phyloP scores from a whole-genome alignment of 2,329 filamentous ascomycete species.

The Knufia petricola region DNA sequence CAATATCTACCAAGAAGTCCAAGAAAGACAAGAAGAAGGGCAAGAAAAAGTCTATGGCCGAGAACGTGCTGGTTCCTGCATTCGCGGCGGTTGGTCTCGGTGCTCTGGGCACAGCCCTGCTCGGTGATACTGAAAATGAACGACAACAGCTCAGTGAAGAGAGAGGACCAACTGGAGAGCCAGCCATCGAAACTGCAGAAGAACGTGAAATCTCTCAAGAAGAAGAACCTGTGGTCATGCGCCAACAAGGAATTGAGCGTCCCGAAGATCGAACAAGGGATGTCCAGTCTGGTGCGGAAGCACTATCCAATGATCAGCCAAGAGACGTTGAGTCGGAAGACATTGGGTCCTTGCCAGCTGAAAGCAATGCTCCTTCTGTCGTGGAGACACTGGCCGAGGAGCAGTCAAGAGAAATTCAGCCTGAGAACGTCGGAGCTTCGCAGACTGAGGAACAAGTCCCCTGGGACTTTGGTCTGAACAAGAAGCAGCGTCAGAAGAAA shows the following conservation, averaged over 20 bases:
- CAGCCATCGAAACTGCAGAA: neutral
- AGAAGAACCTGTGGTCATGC: neutral
- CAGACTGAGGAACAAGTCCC: neutral
- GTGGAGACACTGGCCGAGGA: neutral
- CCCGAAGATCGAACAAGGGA: neutral
- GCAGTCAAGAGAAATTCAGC: neutral
- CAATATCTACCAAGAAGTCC: constrained; percentile 23
- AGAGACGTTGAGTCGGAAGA: too few relatives aligned
- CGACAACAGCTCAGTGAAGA: neutral
- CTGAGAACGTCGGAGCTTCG: neutral
- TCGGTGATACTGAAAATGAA: neutral
- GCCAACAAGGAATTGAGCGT: neutral
- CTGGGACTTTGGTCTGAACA: constrained; percentile 9
- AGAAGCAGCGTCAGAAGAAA: constrained; percentile 11
- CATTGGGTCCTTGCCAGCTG: too few relatives aligned
- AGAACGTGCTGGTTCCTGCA: constrained; percentile 8
- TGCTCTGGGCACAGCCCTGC: neutral
- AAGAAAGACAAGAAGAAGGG: constrained; percentile 20
- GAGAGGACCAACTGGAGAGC: neutral
- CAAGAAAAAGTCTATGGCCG: constrained; percentile 7
- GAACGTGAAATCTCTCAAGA: neutral
- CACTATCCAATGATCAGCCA: neutral
- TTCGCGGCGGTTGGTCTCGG: neutral
- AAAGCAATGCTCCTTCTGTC: neutral
- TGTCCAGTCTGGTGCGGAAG: neutral